Percentiles rank a stretch among this genome's conserved stretches.
phyloP scores from a whole-genome alignment of 805 yeast genomes.

The Saccharomycopsis olivae region DNA sequence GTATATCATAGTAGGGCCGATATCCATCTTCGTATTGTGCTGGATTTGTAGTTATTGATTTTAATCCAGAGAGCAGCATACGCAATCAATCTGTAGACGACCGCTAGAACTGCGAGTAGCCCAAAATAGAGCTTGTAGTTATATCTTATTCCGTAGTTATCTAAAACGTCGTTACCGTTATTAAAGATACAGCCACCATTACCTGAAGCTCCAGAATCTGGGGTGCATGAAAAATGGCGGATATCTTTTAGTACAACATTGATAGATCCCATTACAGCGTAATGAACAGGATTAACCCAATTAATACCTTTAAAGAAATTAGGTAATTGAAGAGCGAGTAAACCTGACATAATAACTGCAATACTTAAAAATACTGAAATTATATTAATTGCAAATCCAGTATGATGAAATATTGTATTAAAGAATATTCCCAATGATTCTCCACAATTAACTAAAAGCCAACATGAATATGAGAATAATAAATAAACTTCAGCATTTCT shows the following conservation, averaged over 20 bases:
- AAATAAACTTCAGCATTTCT: slow-evolving; percentile 59
- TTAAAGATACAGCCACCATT: slow-evolving; percentile 34
- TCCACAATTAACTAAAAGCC: slow-evolving; percentile 58
- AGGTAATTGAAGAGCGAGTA: slow-evolving; percentile 72
- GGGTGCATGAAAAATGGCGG: slow-evolving; percentile 41
- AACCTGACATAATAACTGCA: slow-evolving; percentile 77
- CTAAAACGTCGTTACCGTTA: slow-evolving; percentile 46
- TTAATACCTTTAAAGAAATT: slow-evolving; percentile 58
- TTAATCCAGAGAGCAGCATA: slow-evolving; percentile 9
- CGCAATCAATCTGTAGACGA: slow-evolving; percentile 11
- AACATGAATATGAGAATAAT: slow-evolving; percentile 42
- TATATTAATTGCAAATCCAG: slow-evolving; percentile 72
- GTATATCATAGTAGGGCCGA: too few species aligned
- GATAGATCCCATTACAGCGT: slow-evolving; percentile 51
- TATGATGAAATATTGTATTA: slow-evolving; percentile 59
- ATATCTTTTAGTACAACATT: slow-evolving; percentile 45
- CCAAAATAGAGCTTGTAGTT: slow-evolving; percentile 22
- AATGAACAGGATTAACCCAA: slow-evolving; percentile 69
- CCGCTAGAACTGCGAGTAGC: slow-evolving; percentile 13
- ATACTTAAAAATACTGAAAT: slow-evolving; percentile 56
- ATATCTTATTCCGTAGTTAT: slow-evolving; percentile 35
- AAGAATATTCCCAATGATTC: slow-evolving; percentile 79
- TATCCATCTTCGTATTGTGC: neutral
- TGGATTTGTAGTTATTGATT: slow-evolving; percentile 5
- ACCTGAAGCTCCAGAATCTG: slow-evolving; percentile 2